These are phyloP conservation scores for Hanseniaspora hatyaiensis DNA, from an alignment of 805 yeast species.

Conservation along the genomic window DNA sequence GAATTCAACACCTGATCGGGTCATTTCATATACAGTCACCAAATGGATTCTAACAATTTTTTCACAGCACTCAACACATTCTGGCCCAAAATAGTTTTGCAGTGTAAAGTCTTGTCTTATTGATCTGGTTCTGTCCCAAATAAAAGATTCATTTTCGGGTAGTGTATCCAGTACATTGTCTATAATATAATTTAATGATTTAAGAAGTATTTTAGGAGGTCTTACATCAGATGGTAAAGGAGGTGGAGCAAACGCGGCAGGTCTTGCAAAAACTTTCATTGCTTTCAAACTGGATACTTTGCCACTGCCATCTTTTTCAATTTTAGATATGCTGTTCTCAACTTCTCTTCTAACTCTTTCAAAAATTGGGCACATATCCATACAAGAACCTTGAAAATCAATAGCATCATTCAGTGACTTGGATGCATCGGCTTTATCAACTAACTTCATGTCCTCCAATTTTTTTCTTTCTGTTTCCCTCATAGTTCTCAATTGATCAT, in stretches of 20 bases:
- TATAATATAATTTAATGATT: conserved; percentile 61
- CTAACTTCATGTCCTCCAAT: conserved; percentile 73
- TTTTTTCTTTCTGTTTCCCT: conserved; percentile 60
- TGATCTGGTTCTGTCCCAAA: conserved; percentile 96
- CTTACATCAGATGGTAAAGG: conserved; percentile 95
- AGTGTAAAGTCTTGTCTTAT: conserved; percentile 94
- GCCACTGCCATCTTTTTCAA: conserved; percentile 54
- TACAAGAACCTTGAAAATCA: conserved; percentile 73
- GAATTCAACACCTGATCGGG: conserved; percentile 56
- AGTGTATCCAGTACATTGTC: conserved; percentile 49
- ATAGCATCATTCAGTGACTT: conserved; percentile 84
- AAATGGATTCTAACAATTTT: conserved; percentile 81
- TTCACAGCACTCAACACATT: conserved; percentile 87
- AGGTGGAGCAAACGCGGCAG: conserved; percentile 97
- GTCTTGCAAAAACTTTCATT: conserved; percentile 85
- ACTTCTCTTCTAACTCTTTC: conserved; percentile 79
- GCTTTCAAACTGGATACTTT: conserved; percentile 51
- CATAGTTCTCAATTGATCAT: conserved; percentile 62
- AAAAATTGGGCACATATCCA: conserved; percentile 88
- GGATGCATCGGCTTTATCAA: conserved; percentile 74
- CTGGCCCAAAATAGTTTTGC: conserved; percentile 87
- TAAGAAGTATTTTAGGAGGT: conserved; percentile 65
- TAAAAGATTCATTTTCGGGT: conserved; percentile 77
- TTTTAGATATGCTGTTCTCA: conserved; percentile 71
- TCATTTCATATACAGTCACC: conserved; percentile 73